Evolutionary conservation across 1,284 basidiomycete species (phyloP).

Genomic region (Ceratobasidium sp.): DNA sequence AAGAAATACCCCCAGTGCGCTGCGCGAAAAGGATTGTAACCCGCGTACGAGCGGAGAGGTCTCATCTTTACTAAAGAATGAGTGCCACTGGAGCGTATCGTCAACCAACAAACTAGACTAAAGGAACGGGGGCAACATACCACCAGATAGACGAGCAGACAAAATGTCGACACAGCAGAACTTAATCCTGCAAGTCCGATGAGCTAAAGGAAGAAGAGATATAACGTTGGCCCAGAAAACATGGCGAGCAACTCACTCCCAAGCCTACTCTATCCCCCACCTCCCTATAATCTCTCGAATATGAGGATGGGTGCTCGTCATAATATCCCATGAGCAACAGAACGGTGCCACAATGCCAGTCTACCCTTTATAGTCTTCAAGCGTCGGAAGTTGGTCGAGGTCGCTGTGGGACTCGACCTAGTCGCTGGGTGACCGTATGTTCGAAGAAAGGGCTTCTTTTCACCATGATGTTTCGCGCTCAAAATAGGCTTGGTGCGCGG

Average conservation of each 20-base stretch:
- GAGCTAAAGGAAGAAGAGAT: background rate
- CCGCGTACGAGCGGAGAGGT: conserved; percentile 25
- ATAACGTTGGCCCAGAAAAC: background rate
- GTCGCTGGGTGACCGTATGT: too few relatives aligned
- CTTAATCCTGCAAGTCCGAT: conserved; percentile 24
- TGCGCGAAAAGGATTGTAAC: conserved; percentile 25
- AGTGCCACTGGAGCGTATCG: background rate
- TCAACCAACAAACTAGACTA: background rate
- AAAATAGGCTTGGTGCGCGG: too few relatives aligned
- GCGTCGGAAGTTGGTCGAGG: background rate
- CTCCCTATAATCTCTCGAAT: conserved; percentile 14
- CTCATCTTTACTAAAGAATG: conserved; percentile 24
- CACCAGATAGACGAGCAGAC: conserved; percentile 24
- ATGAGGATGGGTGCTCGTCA: conserved; percentile 16
- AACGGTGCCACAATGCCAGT: background rate
- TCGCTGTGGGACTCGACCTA: background rate
- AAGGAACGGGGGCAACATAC: conserved; percentile 1
- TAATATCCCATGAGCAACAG: conserved; percentile 25
- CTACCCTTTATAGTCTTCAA: background rate
- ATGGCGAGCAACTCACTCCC: background rate
- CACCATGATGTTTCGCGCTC: conserved; percentile 2
- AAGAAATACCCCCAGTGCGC: conserved; percentile 28
- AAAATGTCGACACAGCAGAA: conserved; percentile 31
- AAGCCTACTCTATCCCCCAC: conserved; percentile 16
- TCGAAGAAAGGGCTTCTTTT: too few relatives aligned